Conservation (phyloP, 108 stramenopile species). For the Nannochloropsis oceanica region DNA sequence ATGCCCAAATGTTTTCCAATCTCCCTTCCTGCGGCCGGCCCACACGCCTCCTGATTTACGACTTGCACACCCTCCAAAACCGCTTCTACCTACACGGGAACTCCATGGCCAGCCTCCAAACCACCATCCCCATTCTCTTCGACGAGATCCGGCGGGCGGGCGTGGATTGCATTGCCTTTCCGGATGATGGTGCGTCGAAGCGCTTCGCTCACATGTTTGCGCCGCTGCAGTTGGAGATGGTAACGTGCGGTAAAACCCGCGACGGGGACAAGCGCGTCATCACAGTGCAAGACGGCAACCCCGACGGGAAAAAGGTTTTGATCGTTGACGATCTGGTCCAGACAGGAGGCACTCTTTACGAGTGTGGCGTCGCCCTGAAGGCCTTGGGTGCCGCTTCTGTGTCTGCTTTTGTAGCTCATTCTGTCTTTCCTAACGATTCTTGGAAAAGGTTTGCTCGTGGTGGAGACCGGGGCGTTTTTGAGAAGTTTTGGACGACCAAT, state of each 20-base stretch:
- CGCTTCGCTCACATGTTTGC: conserved; percentile 59
- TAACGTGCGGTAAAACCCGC: conserved; percentile 7
- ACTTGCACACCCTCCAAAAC: conserved; percentile 71
- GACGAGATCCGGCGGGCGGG: conserved; percentile 26
- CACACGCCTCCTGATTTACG: conserved; percentile 68
- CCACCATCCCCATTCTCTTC: conserved; percentile 58
- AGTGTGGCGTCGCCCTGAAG: conserved; percentile 53
- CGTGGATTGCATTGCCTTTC: conserved; percentile 62
- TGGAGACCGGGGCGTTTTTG: conserved; percentile 60
- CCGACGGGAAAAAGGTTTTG: conserved; percentile 40
- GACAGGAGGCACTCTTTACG: conserved; percentile 80
- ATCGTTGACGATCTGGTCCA: conserved; percentile 78
- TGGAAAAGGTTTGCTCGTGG: conserved; percentile 57
- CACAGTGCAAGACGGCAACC: conserved; percentile 41
- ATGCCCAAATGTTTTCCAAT: conserved; percentile 64
- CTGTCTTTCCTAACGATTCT: conserved; percentile 60
- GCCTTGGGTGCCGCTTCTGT: conserved; percentile 56
- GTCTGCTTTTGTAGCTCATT: conserved; percentile 60
- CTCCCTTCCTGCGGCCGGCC: conserved; percentile 62
- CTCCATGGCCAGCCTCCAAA: conserved; percentile 57
- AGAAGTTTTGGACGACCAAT: conserved; percentile 66
- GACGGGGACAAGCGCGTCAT: conserved; percentile 31
- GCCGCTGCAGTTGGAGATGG: neutral
- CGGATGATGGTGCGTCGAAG: conserved; percentile 80
- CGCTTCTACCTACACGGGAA: conserved; percentile 51